Evolutionary conservation across 345 rosid genomes (phyloP), one percentile per base, ranked within the genome.

Genomic region (Litchi chinensis): DNA sequence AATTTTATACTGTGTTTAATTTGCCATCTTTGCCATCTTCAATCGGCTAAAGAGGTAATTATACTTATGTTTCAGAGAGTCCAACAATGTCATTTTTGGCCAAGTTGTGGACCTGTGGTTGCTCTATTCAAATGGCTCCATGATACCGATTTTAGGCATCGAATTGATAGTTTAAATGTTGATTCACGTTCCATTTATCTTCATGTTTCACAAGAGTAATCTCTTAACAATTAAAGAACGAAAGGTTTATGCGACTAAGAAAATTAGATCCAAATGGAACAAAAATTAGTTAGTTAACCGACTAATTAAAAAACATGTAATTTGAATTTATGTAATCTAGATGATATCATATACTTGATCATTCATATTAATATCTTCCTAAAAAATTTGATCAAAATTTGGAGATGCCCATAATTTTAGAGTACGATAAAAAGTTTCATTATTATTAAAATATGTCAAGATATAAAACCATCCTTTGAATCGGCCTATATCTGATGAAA

Each of bases 91-190:
- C 75, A 80, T 82, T 79, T 82, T 71, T 74, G 80, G 83, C 77
- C 91, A 85, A 89, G 71, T 86, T 32, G 37, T 2, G 37, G 37
- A 32, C 37, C 37, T 85, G 77, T 46, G 81, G 85, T 65, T 86
- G 74, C 78, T 80, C 75, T 72, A 87, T 79, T 76, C 80, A 85
- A 78, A 44, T 75, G 11, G 76, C 87, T 89, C 90, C 85, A 86
- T 82, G 81, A 43, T 78, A 75, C 83, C 79, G 84, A 65, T 32
- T 2, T 86, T 86, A 71, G 83, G 74, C 81, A 81, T 77, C 75
- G 79, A 79, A 76, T 79, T 79, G 50, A 62, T 73, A 40, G 12
- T 37, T 74, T 59, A n/a, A 76, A 32, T 26, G 44, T 65, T 52
- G 64, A 74, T 69, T 68, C 70, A 52, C 32, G 50, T 79, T 67